These are phyloP conservation scores for Pichia californica DNA, from an alignment of 805 yeast species.

Conservation along the genomic window DNA sequence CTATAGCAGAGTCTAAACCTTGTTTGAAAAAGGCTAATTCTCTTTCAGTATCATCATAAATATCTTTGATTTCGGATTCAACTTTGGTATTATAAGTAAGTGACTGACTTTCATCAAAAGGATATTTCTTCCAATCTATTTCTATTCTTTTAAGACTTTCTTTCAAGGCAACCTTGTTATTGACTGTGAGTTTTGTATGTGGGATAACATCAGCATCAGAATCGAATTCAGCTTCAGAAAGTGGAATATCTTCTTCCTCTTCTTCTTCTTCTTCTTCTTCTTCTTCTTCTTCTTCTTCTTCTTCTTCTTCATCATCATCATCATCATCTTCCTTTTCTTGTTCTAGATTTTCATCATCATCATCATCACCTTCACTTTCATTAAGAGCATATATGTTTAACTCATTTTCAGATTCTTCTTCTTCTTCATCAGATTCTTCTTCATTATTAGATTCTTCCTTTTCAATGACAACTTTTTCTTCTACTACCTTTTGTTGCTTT, in stretches of 20 bases:
- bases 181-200: slow-evolving; percentile 79
- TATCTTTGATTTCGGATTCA: slow-evolving; percentile 68
- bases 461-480: slow-evolving; percentile 19
- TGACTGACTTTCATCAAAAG: slow-evolving; percentile 81
- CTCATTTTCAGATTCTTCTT: slow-evolving; percentile 32
- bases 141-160: slow-evolving; percentile 62
- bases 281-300: slow-evolving; percentile 28
- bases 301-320: slow-evolving; percentile 35
- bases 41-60: slow-evolving; percentile 92
- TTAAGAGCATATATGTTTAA: slow-evolving; percentile 18
- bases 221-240: slow-evolving; percentile 87
- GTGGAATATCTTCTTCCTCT: slow-evolving; percentile 77
- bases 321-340: slow-evolving; percentile 29
- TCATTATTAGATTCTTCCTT: slow-evolving; percentile 25
- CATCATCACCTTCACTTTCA: slow-evolving; percentile 40
- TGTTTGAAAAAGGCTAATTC: slow-evolving; percentile 94
- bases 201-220: slow-evolving; percentile 95
- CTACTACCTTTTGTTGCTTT: slow-evolving; percentile 32
- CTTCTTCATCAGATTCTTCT: slow-evolving; percentile 31
- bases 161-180: slow-evolving; percentile 77
- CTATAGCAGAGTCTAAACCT: slow-evolving; percentile 75
- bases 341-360: slow-evolving; percentile 21
- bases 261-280: slow-evolving; percentile 48
- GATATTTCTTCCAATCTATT: slow-evolving; percentile 56
- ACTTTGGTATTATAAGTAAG: slow-evolving; percentile 54